Evolutionary conservation across 2,329 filamentous ascomycete species (phyloP).

Genomic region (Botrytis deweyae): DNA sequence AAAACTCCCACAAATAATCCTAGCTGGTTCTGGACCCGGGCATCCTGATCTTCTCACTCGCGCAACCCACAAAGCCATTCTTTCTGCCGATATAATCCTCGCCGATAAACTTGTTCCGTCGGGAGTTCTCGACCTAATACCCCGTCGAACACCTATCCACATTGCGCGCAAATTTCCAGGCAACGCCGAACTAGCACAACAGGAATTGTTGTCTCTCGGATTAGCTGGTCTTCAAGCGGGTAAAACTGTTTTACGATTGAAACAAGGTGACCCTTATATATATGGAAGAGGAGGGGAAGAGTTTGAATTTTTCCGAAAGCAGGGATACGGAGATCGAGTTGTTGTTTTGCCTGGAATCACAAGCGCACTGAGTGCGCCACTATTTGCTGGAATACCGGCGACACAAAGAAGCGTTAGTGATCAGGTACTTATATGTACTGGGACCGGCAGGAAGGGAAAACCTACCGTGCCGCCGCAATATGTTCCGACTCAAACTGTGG

Average conservation of each 20-base stretch:
- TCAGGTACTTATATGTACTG: conserved; percentile 93
- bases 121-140: conserved; percentile 83
- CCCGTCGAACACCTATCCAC: conserved; percentile 81
- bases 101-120: conserved; percentile 85
- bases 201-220: conserved; percentile 80
- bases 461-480: conserved; percentile 79
- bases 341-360: conserved; percentile 87
- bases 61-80: conserved; percentile 74
- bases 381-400: conserved; percentile 83
- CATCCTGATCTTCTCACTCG: conserved; percentile 89
- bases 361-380: conserved; percentile 78
- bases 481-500: conserved; percentile 73
- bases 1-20: conserved; percentile 68
- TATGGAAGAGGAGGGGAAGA: conserved; percentile 96
- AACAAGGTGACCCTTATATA: conserved; percentile 95
- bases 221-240: conserved; percentile 67
- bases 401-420: conserved; percentile 90
- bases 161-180: conserved; percentile 98
- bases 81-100: conserved; percentile 72
- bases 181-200: conserved; percentile 90
- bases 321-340: conserved; percentile 64
- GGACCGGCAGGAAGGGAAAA: conserved; percentile 86
- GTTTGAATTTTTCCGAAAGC: conserved; percentile 73
- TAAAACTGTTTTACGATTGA: conserved; percentile 80
- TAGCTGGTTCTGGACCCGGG: conserved; percentile 89